Conservation (phyloP, 768 basidiomycete genomes). For the Podaxis carcinomalis region DNA sequence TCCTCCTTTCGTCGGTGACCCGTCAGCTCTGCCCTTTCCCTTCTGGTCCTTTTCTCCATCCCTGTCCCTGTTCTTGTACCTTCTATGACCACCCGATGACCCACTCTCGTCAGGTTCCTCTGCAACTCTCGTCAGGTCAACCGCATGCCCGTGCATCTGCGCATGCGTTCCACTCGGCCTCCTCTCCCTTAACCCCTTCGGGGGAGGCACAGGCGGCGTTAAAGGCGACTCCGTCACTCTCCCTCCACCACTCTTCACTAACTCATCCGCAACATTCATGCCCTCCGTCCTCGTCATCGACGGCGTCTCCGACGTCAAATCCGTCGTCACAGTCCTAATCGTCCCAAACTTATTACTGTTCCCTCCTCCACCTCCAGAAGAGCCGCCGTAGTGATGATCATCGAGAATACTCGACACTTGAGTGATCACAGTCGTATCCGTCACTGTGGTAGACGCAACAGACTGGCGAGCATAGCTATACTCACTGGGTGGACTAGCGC, state of each 20-base stretch:
- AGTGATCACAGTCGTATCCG: constrained; percentile 47
- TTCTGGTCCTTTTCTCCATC: constrained; percentile 18
- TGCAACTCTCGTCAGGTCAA: constrained; percentile 62
- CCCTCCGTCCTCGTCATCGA: constrained; percentile 67
- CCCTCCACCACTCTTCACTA: constrained; percentile 29
- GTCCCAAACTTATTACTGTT: constrained; percentile 65
- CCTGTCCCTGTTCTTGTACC: constrained; percentile 28
- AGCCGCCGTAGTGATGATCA: constrained; percentile 28
- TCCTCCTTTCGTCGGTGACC: constrained; percentile 14
- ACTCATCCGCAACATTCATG: constrained; percentile 47
- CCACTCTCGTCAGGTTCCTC: constrained; percentile 68
- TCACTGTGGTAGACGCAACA: constrained; percentile 56
- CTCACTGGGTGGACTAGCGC: constrained; percentile 17
- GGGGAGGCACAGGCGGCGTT: constrained; percentile 4
- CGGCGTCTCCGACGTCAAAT: constrained; percentile 71
- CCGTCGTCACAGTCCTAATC: constrained; percentile 78
- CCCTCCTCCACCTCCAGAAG: constrained; percentile 11
- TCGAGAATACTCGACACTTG: constrained; percentile 64
- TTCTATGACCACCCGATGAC: constrained; percentile 26
- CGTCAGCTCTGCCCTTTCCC: constrained; percentile 1
- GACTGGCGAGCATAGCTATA: constrained; percentile 50
- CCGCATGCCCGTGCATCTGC: constrained; percentile 33
- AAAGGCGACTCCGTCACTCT: constrained; percentile 1
- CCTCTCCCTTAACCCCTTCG: constrained; percentile 40
- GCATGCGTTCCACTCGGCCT: constrained; percentile 56